Evolutionary conservation across 805 yeast genomes (phyloP), one percentile per base, ranked within the genome.

Genomic region (Candida germanica): DNA sequence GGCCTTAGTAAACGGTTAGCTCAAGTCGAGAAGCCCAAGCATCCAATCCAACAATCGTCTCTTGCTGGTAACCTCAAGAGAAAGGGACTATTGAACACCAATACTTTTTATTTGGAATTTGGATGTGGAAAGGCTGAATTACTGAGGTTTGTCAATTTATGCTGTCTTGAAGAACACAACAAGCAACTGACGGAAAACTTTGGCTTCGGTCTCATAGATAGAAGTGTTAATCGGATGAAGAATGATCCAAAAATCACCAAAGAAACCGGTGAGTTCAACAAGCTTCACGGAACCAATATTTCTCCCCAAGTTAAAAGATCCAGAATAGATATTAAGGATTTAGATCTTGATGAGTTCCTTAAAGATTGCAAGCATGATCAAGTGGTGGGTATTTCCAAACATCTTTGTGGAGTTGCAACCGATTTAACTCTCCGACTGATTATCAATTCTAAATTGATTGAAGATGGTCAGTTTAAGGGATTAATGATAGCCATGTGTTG

Each of bases 71-170:
- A 83, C 43, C 56, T 88, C 49, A 64, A 70, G 16, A 53, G 58
- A 4, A 44, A 56, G 11, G 53, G 53, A 0, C 51, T 81, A 6
- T 59, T 82, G 25, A 54, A 58, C 1, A 26, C 54, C 2, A 38
- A 54, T 13, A 40, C 43, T 24, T 59, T 67, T 33, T 76, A 77
- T 51, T 54, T 83, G 19, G 97, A 88, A 58, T 87, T 87, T 65
- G 97, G 97, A 0, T 85, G 95, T 56, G 97, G 97, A 0, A 75
- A 89, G 44, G 95, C 86, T 2, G 96, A 89, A 53, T 68, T 88
- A 16, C 73, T 88, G 1, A 59, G 95, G 39, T 83, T 78, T 48
- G 61, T 85, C 9, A 69, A 66, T 52, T 36, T 53, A 14, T 65
- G 72, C 44, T 43, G 62, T 3, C 38, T 62, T 5, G 27, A 36